Evolutionary conservation across 345 rosid genomes (phyloP).

Genomic region (Eutrema japonicum): DNA sequence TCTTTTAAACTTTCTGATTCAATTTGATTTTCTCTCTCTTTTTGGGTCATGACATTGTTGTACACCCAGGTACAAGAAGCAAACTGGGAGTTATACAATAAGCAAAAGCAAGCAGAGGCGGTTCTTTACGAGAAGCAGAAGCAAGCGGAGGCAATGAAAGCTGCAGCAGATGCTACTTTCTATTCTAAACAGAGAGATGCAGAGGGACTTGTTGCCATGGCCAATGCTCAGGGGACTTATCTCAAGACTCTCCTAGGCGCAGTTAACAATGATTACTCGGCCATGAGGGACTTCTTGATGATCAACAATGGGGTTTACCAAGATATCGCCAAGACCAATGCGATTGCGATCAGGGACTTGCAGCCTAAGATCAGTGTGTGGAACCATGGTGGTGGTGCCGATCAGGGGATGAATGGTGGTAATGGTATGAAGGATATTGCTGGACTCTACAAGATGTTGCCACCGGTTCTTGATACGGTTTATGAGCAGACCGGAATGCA

Average conservation of each 20-base stretch:
- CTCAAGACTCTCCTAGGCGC: slow-evolving; percentile 56
- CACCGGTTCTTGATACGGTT: slow-evolving; percentile 76
- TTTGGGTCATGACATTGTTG: slow-evolving; percentile 15
- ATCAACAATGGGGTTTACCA: slow-evolving; percentile 60
- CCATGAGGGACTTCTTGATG: slow-evolving; percentile 67
- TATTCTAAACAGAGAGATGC: slow-evolving; percentile 68
- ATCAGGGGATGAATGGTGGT: slow-evolving; percentile 34
- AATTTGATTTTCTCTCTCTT: neutral
- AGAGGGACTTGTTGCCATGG: slow-evolving; percentile 61
- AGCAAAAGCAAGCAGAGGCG: slow-evolving; percentile 73
- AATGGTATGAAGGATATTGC: slow-evolving; percentile 63
- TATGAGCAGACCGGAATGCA: slow-evolving; percentile 83
- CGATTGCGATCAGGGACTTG: slow-evolving; percentile 58
- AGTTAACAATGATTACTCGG: slow-evolving; percentile 60
- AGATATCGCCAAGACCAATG: slow-evolving; percentile 65
- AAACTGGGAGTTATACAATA: slow-evolving; percentile 65
- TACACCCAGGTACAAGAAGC: slow-evolving; percentile 64
- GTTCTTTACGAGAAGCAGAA: slow-evolving; percentile 57
- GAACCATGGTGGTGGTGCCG: slow-evolving; percentile 49
- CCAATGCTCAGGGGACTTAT: slow-evolving; percentile 65
- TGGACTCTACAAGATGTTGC: slow-evolving; percentile 69
- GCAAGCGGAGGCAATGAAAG: slow-evolving; percentile 66
- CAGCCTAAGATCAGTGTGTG: slow-evolving; percentile 77
- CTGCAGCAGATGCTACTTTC: slow-evolving; percentile 58
- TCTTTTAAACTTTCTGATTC: too few species aligned